Conservation (phyloP, 768 basidiomycete species). For the Kwoniella sp. region DNA sequence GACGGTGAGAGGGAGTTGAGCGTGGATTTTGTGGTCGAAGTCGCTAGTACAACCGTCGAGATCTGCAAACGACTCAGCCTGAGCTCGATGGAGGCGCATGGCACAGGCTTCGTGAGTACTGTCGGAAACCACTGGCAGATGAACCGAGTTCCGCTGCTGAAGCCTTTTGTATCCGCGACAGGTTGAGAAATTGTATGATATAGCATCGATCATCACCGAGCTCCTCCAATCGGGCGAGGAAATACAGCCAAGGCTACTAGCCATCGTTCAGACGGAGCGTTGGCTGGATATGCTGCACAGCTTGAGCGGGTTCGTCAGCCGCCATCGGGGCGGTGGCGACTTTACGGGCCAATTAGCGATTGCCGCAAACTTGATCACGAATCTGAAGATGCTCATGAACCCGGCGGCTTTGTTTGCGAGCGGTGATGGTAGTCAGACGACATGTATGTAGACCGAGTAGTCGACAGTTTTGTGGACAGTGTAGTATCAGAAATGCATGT, state of each 20-base stretch:
- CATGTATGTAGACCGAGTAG: neutral
- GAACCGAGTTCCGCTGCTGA: no score
- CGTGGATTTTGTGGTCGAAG: conserved; percentile 29
- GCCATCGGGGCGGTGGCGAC: conserved; percentile 18
- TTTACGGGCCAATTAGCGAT: neutral
- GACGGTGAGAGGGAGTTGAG: conserved; percentile 21
- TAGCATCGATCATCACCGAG: conserved; percentile 31
- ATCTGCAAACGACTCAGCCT: conserved; percentile 27
- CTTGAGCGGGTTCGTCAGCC: conserved; percentile 15
- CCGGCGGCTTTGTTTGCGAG: neutral
- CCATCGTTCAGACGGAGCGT: conserved; percentile 10
- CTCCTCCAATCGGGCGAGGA: conserved; percentile 19
- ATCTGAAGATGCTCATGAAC: neutral
- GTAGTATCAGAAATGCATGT: no score
- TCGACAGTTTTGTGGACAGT: no score
- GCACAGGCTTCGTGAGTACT: conserved; percentile 40
- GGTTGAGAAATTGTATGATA: conserved; percentile 44
- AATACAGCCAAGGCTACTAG: conserved; percentile 6
- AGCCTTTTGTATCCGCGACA: conserved; percentile 6
- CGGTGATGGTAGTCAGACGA: neutral
- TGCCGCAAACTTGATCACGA: neutral
- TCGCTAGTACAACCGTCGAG: conserved; percentile 27
- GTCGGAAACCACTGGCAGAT: neutral
- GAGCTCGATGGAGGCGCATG: conserved; percentile 41
- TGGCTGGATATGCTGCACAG: conserved; percentile 25